phyloP scores from a whole-genome alignment of 2,329 filamentous ascomycete species.

The Neofusicoccum ribis region DNA sequence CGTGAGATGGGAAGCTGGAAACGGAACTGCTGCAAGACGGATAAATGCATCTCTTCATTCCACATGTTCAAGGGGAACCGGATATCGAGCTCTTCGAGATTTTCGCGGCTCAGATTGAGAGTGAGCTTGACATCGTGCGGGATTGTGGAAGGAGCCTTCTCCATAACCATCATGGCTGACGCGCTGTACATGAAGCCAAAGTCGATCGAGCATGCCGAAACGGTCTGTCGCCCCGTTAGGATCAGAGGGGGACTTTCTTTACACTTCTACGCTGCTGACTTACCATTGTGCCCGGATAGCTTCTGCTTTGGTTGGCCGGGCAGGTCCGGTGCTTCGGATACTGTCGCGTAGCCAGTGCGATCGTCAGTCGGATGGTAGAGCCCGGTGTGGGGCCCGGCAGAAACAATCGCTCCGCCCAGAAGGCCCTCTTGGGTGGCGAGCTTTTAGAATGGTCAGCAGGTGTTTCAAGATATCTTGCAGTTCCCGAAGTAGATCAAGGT shows the following conservation, averaged over 20 bases:
- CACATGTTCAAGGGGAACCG: slow-evolving; percentile 43
- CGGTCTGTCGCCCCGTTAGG: neutral
- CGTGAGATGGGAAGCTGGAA: slow-evolving; percentile 49
- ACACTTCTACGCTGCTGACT: neutral
- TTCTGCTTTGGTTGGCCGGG: slow-evolving; percentile 26
- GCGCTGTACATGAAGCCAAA: slow-evolving; percentile 63
- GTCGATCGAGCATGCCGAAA: slow-evolving; percentile 50
- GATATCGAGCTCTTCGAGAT: slow-evolving; percentile 44
- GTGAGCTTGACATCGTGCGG: slow-evolving; percentile 34
- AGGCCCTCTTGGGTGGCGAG: neutral
- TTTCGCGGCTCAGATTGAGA: slow-evolving; percentile 42
- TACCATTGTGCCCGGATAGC: slow-evolving; percentile 27
- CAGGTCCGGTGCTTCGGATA: slow-evolving; percentile 21
- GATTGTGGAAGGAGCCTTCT: slow-evolving; percentile 38
- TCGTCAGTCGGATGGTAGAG: neutral
- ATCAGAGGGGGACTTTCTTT: neutral
- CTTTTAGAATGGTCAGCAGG: neutral
- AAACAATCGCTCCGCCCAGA: neutral
- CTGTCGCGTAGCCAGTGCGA: neutral
- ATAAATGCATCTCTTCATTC: slow-evolving; percentile 21
- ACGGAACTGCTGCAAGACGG: slow-evolving; percentile 33
- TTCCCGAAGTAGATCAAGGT: neutral
- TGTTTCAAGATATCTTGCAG: neutral
- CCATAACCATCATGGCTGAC: slow-evolving; percentile 61
- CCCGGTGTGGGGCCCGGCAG: neutral